Base-by-base conservation (phyloP, 2,329 filamentous ascomycete genomes). In the Alternaria ethzedia region DNA sequence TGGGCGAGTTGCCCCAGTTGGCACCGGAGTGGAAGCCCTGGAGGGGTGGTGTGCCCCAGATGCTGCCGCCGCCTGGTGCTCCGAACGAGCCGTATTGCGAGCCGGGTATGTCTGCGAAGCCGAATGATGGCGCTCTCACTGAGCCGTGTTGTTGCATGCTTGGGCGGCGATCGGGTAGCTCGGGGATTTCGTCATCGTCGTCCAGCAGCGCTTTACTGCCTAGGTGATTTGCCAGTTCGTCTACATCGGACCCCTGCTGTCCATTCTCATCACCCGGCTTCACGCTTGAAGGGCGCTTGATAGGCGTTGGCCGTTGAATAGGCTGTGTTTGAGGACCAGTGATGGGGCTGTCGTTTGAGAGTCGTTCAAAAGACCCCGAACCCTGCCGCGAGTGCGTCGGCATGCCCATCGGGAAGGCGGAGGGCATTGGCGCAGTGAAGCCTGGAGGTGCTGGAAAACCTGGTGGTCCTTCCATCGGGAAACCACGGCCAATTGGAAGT, bases 151-250 rank as follows among this genome's bases (percentile, higher is more conserved):
- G 70, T 73, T 80, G 71, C 59, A 83, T 71, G 55, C 78, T 82
- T 20, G 79, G 72, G 25, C 82, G 78, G 43, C 83, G 75, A 58
- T 86, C 76, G 84, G 91, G 81, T 84, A 92, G 73, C 79, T 89
- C 82, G 75, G 96, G 94, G 13, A 79, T 76, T 74, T 77, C 78
- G 43, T 79, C 77, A 8, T 72, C 76, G 65, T 90, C 89, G 66
- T 90, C 89, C 45, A 98, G 84, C 12, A 99, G 84, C 12, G 94
- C 96, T 72, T 93, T 94, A 79, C 95, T 98, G 12, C 96, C 96
- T 25, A 99, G 85, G 71, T 96, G 94, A 64, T 90, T 88, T 66
- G 89, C 91, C 58, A 92, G 82, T 52, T 92, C 88, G 59, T 95
- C 93, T 20, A 93, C 83, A 59, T 90, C 89, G 25, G 85, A 84